These are phyloP conservation scores for Fraxinus quadrangulata DNA, from an alignment of 257 asterid species.

Conservation along the genomic window DNA sequence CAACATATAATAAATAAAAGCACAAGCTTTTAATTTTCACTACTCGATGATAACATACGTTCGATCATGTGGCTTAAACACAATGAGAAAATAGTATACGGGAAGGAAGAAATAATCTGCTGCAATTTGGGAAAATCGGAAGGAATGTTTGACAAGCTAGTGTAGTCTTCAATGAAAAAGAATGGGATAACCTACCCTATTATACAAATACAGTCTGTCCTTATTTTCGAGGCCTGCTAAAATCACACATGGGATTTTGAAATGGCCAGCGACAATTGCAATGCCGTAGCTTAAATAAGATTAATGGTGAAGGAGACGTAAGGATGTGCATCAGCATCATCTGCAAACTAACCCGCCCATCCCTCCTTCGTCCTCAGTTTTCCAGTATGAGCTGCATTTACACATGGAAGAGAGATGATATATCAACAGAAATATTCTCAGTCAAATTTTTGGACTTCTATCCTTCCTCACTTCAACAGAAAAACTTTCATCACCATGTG, in stretches of 20 bases:
- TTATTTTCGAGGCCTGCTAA: neutral
- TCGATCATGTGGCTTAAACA: conserved; percentile 19
- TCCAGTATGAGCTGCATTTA: conserved; percentile 45
- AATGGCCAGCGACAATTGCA: conserved; percentile 16
- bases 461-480: too few species aligned
- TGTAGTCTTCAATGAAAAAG: conserved; percentile 32
- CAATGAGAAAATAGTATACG: conserved; percentile 14
- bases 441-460: neutral
- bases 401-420: neutral
- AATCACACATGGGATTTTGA: conserved; percentile 12
- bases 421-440: conserved; percentile 4
- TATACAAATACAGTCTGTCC: conserved; percentile 19
- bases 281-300: conserved; percentile 37
- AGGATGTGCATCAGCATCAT: conserved; percentile 48
- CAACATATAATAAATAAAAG: neutral
- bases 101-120: conserved; percentile 12
- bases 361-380: conserved; percentile 46
- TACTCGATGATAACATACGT: conserved; percentile 24
- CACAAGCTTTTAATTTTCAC: neutral
- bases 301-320: conserved; percentile 55
- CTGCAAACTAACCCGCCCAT: conserved; percentile 43
- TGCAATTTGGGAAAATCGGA: conserved; percentile 3
- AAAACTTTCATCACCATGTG: too few species aligned
- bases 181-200: conserved; percentile 25
- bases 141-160: conserved; percentile 29